Evolutionary conservation across 306 rosid genomes (phyloP), one percentile per base, ranked within the genome.

Genomic region (Spatholobus suberectus): DNA sequence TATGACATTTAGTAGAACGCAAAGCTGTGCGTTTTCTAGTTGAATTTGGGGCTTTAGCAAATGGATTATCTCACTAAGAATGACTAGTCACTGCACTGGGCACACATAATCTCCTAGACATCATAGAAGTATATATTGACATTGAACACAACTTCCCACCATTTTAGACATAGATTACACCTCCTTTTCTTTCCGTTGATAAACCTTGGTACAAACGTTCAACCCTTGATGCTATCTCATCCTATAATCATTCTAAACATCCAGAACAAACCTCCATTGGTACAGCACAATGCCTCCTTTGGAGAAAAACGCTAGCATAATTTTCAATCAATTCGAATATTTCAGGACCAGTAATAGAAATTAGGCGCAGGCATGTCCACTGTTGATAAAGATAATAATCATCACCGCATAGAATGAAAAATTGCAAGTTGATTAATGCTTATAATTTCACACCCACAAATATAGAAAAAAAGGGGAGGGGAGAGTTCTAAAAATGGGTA

Each of bases 301-400:
- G 40, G 70, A 75, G 73, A 63, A 72, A 57, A 46, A 59, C 67
- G 29, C 73, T 69, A 67, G 23, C 55, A 41, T 69, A 52, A 59
- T 76, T 76, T 77, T 73, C 76, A 82, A 79, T 83, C 84, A 88
- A 70, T 70, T 66, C 23, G 8, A 73, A 59, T 81, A 69, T 75
- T 75, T 52, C 27, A 74, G 71, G 41, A 71, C 54, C 70, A 65
- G 62, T 47, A 61, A 85, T 77, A 75, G 83, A 83, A 89, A 83
- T 85, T 81, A 81, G 85, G 70, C 86, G 87, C 92, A 69, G 66
- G 57, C 70, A 75, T 57, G 68, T 81, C 88, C 91, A 90, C 90
- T 86, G 80, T 77, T 57, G 83, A 59, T 61, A 59, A 79, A 77
- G 85, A 86, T 87, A 73, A 91, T 93, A 93, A 85, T 89, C 89